Base-by-base conservation (phyloP, 257 asterid genomes). In the Gardenia jasminoides region DNA sequence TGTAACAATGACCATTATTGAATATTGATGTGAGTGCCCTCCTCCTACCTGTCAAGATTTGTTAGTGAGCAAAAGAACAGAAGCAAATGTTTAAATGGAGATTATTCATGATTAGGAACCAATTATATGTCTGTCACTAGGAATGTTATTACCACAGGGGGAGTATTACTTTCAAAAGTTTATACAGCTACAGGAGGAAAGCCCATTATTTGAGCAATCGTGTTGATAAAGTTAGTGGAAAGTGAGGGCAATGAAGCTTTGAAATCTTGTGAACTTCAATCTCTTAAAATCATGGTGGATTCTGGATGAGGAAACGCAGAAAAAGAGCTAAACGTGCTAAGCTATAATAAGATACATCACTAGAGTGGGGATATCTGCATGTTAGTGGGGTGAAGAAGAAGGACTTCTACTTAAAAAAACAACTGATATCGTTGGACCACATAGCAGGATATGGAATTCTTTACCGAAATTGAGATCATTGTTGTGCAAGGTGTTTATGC, bases 311-410 rank as follows among this genome's bases (percentile, higher is more conserved):
- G 41, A 64, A 26, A 28, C 33, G n/a, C 15, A 61, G 16, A 61
- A n/a, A 61, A 16, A n/a, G 8, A 31, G 26, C 16, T n/a, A 61
- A n/a, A 61, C 67, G 33, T 61, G 31, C 67, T 61, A 61, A n/a
- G 26, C 16, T n/a, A 24, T 61, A 61, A 61, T 9, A 10, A 24
- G 67, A n/a, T 61, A 9, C 11, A 70, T 43, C 36, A 24, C 31
- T 10, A 44, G 56, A 44, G 58, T 70, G 58, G 74, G 24, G 58
- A 70, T 43, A 22, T 22, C 33, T 10, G 56, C 74, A 43, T 24
- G 74, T 69, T 69, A 43, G 52, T 41, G 30, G 74, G 74, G 33
- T 69, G 74, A 2, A 20, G 71, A 33, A 30, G 71, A 67, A 39
- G 26, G 17, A 7, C 15, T 67, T 17, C 3, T 67, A 47, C 20